Evolutionary conservation across 257 asterid genomes (phyloP).

Genomic region (Anisodus tanguticus): DNA sequence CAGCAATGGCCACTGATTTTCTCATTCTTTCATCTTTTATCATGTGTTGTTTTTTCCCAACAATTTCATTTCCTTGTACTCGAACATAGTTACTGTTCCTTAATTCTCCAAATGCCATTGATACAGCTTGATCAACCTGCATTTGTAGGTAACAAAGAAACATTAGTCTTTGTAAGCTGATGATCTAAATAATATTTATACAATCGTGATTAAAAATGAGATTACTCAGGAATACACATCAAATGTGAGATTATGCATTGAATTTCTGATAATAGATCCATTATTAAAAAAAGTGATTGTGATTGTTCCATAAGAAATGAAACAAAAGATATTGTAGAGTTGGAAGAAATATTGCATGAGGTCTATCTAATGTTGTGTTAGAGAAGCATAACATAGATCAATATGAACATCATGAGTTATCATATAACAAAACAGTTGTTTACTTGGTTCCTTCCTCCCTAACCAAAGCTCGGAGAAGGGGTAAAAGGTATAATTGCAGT

Average conservation of each 20-base stretch:
- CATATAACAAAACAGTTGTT: not conserved
- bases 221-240: not conserved
- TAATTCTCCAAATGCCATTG: constrained; percentile 81
- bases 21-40: not conserved
- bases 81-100: constrained; percentile 60
- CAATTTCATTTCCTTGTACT: constrained; percentile 61
- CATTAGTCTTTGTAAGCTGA: not conserved
- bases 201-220: not conserved
- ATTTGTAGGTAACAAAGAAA: not conserved
- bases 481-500: not conserved
- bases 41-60: not conserved
- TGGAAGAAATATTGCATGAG: no score
- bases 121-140: constrained; percentile 88
- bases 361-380: no score
- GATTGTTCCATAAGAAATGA: not conserved
- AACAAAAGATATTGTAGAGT: not conserved
- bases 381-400: no score
- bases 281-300: no score
- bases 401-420: no score
- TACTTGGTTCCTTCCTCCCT: not conserved
- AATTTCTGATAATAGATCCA: no score
- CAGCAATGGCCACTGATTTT: constrained; percentile 36
- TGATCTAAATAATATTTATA: not conserved
- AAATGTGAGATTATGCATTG: not conserved
- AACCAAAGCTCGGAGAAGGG: not conserved